These are phyloP conservation scores for Pistacia integerrima DNA, from an alignment of 345 rosid species.

Conservation along the genomic window DNA sequence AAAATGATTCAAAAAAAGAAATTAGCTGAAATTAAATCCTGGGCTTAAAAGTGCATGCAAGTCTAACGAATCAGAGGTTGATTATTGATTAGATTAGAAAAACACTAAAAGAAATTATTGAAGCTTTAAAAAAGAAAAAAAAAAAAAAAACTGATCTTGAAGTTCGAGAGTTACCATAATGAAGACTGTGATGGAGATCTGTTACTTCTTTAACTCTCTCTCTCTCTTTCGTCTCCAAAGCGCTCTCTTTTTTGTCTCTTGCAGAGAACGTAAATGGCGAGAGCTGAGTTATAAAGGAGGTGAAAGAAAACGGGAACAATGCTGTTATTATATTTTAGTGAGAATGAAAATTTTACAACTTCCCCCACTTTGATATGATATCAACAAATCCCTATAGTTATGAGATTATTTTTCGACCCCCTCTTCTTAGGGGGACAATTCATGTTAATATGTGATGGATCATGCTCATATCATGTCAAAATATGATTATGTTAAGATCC, in stretches of 20 bases:
- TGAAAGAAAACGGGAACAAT: not conserved
- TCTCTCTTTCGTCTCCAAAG: not conserved
- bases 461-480: too few species aligned
- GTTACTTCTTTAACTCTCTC: not conserved
- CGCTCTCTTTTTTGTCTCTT: not conserved
- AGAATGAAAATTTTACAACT: too few species aligned
- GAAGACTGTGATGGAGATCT: slow-evolving; percentile 8
- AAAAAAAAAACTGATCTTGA: too few species aligned
- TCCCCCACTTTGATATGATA: too few species aligned
- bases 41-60: not conserved
- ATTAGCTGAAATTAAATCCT: not conserved
- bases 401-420: too few species aligned
- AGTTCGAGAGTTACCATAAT: slow-evolving; percentile 21
- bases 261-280: not conserved
- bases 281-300: not conserved
- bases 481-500: too few species aligned
- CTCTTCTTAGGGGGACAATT: too few species aligned
- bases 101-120: too few species aligned
- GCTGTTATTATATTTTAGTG: too few species aligned
- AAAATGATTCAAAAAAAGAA: not conserved
- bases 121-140: not conserved
- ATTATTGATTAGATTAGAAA: not conserved
- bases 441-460: too few species aligned
- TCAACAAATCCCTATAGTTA: too few species aligned
- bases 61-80: not conserved